Evolutionary conservation across 805 yeast species (phyloP).

Genomic region (Candida multigemmis): DNA sequence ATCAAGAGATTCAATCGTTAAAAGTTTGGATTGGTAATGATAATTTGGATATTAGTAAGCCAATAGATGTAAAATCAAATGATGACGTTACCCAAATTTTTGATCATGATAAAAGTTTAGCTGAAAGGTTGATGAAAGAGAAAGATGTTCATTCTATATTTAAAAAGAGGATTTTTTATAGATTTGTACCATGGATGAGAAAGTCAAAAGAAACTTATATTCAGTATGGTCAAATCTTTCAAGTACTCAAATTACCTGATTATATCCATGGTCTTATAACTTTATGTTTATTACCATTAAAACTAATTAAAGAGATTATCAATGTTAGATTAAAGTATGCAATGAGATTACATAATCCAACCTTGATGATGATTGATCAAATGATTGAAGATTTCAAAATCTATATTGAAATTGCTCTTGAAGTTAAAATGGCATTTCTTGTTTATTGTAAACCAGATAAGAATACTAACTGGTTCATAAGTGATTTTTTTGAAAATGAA

Average conservation of each 20-base stretch:
- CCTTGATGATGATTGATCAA: conserved; percentile 94
- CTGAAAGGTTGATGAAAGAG: conserved; percentile 76
- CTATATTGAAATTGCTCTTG: conserved; percentile 67
- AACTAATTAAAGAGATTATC: conserved; percentile 70
- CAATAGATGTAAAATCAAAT: conserved; percentile 4
- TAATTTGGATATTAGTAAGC: conserved; percentile 53
- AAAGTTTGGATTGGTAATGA: conserved; percentile 80
- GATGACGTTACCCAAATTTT: conserved; percentile 24
- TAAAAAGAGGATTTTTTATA: conserved; percentile 55
- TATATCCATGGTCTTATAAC: conserved; percentile 57
- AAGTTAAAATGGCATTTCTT: conserved; percentile 57
- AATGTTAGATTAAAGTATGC: conserved; percentile 71
- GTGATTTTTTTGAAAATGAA: conserved; percentile 51
- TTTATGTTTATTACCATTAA: conserved; percentile 68
- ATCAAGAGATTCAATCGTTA: conserved; percentile 50
- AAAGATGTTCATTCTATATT: conserved; percentile 68
- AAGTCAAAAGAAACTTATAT: conserved; percentile 71
- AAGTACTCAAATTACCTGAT: conserved; percentile 65
- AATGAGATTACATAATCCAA: conserved; percentile 68
- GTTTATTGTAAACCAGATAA: conserved; percentile 47
- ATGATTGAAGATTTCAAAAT: conserved; percentile 77
- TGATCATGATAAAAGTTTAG: conserved; percentile 63
- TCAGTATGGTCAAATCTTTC: conserved; percentile 51
- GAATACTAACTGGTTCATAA: conserved; percentile 62
- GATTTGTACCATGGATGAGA: conserved; percentile 72